Evolutionary conservation across 495 filamentous ascomycete genomes (phyloP), one percentile per base, ranked within the genome.

Genomic region (Penicillium arizonense): DNA sequence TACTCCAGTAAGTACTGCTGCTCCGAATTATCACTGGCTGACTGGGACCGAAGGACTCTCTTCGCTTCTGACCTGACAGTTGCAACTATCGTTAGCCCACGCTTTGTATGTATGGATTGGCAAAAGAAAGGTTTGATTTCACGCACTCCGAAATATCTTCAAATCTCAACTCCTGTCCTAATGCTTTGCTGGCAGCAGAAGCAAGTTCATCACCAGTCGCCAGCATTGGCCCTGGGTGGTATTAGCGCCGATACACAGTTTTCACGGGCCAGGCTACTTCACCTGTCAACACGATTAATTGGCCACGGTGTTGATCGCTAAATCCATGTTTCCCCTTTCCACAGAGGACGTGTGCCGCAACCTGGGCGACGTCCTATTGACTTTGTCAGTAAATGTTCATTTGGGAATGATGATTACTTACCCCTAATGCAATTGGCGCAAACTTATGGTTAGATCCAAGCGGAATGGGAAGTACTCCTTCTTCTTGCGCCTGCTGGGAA

Each of bases 1-100:
- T 82, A 83, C 55, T 84, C 79, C 9, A 83, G 71, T 33, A 83
- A 54, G 55, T 77, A 81, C 58, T 82, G 54, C 50, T 77, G 67
- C 61, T 82, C 79, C 2, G 76, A 68, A 1, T 73, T 64, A 44
- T 82, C 79, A 33, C 64, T 65, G 14, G 67, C 65, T 5, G 71
- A 53, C 30, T 82, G 75, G 1, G 59, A 42, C 4, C 65, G 57
- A 2, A 83, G 71, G 6, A 82, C 68, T 8, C 64, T 53, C 52
- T 73, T 74, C 6, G 80, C 80, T 57, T 81, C 63, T 55, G 13
- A 72, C 77, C 41, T 56, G 40, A 18, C 18, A 18, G 18, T 18
- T 18, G 18, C 18, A 18, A 18, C 18, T 2, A 30, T 11, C 28
- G 14, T 8, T 36, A 42, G 13, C 3, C 3, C 13, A 37, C 3